phyloP scores from a whole-genome alignment of 768 basidiomycete genomes.

The Suillus ampliporus region DNA sequence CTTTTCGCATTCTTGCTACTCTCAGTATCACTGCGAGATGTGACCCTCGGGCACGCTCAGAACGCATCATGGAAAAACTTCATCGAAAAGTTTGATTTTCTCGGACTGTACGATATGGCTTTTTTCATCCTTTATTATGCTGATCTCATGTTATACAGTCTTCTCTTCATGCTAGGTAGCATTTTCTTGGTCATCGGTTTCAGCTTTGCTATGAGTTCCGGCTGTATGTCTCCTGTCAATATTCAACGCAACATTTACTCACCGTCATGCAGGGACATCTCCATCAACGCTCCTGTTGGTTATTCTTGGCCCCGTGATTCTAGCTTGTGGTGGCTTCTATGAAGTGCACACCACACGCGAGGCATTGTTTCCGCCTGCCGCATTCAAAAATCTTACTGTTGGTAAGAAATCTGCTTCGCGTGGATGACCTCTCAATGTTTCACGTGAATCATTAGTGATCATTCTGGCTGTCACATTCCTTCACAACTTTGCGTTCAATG shows the following conservation, averaged over 20 bases:
- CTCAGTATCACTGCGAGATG: conserved; percentile 60
- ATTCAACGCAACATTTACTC: conserved; percentile 11
- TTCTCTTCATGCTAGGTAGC: conserved; percentile 78
- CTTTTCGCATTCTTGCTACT: conserved; percentile 63
- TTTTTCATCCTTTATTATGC: conserved; percentile 20
- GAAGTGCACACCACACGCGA: conserved; percentile 72
- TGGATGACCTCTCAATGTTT: conserved; percentile 15
- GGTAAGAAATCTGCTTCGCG: conserved; percentile 45
- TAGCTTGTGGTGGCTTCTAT: conserved; percentile 67
- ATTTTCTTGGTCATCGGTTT: conserved; percentile 79
- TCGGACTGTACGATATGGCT: conserved; percentile 66
- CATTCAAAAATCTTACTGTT: conserved; percentile 64
- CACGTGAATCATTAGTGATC: conserved; percentile 49
- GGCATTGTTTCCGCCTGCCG: conserved; percentile 70
- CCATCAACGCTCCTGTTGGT: conserved; percentile 68
- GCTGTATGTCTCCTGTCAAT: conserved; percentile 57
- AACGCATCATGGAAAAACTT: conserved; percentile 64
- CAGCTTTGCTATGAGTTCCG: conserved; percentile 69
- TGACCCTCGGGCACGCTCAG: conserved; percentile 50
- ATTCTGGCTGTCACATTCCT: conserved; percentile 75
- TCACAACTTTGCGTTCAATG: conserved; percentile 83
- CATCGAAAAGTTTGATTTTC: conserved; percentile 69
- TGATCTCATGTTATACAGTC: conserved; percentile 45
- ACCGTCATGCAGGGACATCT: conserved; percentile 57
- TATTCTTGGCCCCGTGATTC: conserved; percentile 55